phyloP scores from a whole-genome alignment of 768 basidiomycete species.

The Hypholoma sublateritium region DNA sequence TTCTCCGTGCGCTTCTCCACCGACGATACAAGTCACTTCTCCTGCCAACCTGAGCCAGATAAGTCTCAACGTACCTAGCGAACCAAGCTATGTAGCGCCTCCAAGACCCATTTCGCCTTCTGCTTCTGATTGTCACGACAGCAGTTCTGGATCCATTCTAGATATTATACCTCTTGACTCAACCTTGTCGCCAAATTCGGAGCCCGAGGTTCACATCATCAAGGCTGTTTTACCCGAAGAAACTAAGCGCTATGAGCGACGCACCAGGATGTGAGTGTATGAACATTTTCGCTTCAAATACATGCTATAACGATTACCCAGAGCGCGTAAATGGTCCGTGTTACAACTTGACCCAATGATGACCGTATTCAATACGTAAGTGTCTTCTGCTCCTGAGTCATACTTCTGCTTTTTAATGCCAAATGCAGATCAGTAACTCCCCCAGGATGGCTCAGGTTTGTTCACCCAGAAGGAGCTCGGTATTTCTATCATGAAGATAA shows the following conservation, averaged over 20 bases:
- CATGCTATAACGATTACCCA: not conserved
- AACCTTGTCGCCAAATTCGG: not conserved
- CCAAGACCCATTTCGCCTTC: no score
- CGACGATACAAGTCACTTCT: no score
- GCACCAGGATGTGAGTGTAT: conserved; percentile 21
- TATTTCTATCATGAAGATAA: conserved; percentile 53
- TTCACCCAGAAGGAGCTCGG: conserved; percentile 62
- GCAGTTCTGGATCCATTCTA: no score
- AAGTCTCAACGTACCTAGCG: no score
- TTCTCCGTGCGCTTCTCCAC: no score
- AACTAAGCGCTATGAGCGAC: conserved; percentile 17
- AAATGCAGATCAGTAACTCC: conserved; percentile 19
- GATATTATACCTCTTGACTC: no score
- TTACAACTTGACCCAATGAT: conserved; percentile 11
- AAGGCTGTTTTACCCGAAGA: conserved; percentile 21
- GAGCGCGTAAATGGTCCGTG: not conserved
- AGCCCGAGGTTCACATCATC: not conserved
- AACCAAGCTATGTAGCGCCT: no score
- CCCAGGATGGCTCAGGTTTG: conserved; percentile 43
- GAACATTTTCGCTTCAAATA: not conserved
- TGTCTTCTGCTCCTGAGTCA: not conserved
- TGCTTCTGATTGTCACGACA: no score
- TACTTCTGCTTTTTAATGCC: not conserved
- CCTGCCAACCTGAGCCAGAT: no score
- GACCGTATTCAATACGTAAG: conserved; percentile 10